These are phyloP conservation scores for Chlamydomonas sphaeroides DNA, from an alignment of 139 green algal species.

Conservation along the genomic window DNA sequence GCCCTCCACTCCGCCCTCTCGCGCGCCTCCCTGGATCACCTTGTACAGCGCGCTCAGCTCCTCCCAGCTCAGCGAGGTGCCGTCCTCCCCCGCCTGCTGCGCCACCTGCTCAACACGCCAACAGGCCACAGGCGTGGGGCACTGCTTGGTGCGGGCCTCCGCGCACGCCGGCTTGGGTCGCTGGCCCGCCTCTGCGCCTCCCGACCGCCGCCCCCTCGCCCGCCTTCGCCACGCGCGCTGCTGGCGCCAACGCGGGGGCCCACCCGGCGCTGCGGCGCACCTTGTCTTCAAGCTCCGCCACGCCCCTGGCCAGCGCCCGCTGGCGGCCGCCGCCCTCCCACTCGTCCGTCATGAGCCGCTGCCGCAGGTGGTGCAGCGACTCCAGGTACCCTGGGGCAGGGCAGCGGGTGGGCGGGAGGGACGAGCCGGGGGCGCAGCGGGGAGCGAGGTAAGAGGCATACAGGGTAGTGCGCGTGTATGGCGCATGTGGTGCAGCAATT, in stretches of 20 bases:
- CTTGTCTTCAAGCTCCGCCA: conserved; percentile 27
- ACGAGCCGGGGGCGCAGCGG: neutral
- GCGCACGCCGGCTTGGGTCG: too few species aligned
- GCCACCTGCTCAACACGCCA: too few species aligned
- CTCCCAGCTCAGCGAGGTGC: conserved; percentile 12
- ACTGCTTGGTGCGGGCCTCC: too few species aligned
- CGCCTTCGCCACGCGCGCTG: neutral
- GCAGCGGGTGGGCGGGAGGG: neutral
- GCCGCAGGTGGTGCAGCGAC: conserved; percentile 26
- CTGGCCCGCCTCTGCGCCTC: too few species aligned
- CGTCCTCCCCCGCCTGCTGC: too few species aligned
- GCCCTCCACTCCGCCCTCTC: neutral
- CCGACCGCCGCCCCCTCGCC: too few species aligned
- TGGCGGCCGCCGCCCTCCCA: conserved; percentile 38
- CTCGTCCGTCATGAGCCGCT: conserved; percentile 38
- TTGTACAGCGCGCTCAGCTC: conserved; percentile 23
- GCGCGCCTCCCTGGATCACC: neutral
- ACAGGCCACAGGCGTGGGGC: too few species aligned
- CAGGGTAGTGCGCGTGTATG: too few species aligned
- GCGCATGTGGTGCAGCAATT: conserved; percentile 29
- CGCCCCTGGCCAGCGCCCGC: conserved; percentile 21
- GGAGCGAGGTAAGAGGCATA: too few species aligned
- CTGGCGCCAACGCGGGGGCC: too few species aligned
- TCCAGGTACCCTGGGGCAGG: conserved; percentile 24
- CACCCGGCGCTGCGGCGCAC: too few species aligned